Evolutionary conservation across 75 land plant species (phyloP).

Genomic region (Larix kaempferi): DNA sequence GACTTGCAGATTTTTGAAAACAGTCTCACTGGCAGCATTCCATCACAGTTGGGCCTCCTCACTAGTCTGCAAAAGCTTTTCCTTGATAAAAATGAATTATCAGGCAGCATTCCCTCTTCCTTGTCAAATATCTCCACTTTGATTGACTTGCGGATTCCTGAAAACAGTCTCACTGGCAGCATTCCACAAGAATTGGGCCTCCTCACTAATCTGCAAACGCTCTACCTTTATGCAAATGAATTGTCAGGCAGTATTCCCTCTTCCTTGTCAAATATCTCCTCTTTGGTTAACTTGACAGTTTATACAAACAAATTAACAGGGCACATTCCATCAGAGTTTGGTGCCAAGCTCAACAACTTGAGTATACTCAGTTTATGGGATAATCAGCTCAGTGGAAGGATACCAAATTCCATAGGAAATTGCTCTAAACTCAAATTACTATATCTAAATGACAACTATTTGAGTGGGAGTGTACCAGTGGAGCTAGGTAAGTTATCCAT

Average conservation of each 20-base stretch:
- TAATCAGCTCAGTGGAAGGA: conserved; percentile 36
- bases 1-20: no score
- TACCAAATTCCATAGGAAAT: conserved; percentile 33
- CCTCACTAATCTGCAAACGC: conserved; percentile 14
- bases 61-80: no score
- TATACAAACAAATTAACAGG: conserved; percentile 25
- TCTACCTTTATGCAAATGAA: conserved; percentile 30
- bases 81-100: no score
- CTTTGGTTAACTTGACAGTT: conserved; percentile 23
- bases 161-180: conserved; percentile 25
- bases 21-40: no score
- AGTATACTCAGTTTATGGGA: conserved; percentile 14
- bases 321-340: conserved; percentile 19
- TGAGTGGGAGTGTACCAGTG: conserved; percentile 15
- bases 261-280: conserved; percentile 21
- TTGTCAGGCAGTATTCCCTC: conserved; percentile 32
- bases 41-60: no score
- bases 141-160: conserved; percentile 41
- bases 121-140: conserved; percentile 47
- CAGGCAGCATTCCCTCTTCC: conserved; percentile 53
- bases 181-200: conserved; percentile 40
- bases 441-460: conserved; percentile 9
- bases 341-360: conserved; percentile 29
- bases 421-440: conserved; percentile 4
- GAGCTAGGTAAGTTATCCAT: conserved; percentile 11